Conservation (phyloP, 2,329 filamentous ascomycete species). For the Penicillium thymicola region DNA sequence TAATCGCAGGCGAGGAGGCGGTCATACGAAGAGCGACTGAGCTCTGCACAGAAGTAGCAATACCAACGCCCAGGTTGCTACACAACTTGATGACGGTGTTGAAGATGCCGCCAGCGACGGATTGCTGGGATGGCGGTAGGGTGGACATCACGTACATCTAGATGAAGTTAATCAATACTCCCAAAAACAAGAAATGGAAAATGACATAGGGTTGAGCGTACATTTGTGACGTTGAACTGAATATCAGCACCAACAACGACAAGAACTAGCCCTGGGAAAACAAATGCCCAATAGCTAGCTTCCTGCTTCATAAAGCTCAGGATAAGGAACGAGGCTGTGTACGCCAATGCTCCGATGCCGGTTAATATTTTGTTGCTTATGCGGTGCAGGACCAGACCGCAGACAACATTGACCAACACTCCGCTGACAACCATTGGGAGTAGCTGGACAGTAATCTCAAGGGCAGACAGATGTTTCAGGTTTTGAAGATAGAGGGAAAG, state of each 20-base stretch:
- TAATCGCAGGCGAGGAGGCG: constrained; percentile 17
- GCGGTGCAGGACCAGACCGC: constrained; percentile 59
- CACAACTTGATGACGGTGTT: constrained; percentile 63
- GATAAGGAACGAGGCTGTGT: constrained; percentile 48
- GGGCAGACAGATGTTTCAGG: constrained; percentile 50
- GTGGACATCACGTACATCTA: constrained; percentile 68
- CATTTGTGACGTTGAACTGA: constrained; percentile 67
- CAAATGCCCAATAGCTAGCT: constrained; percentile 62
- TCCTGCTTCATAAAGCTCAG: constrained; percentile 55
- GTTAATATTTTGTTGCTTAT: constrained; percentile 65
- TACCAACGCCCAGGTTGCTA: constrained; percentile 58
- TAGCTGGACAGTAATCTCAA: constrained; percentile 60
- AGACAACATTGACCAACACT: constrained; percentile 61
- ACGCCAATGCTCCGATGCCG: constrained; percentile 48
- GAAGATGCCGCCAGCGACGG: constrained; percentile 65
- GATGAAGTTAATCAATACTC: constrained; percentile 2
- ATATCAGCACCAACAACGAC: constrained; percentile 66
- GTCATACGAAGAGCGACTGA: constrained; percentile 20
- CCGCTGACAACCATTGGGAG: constrained; percentile 65
- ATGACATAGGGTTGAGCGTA: constrained; percentile 34
- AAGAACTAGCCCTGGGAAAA: constrained; percentile 60
- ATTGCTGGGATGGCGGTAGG: constrained; percentile 61
- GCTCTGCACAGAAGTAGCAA: constrained; percentile 49
- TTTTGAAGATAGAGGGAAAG: constrained; percentile 64
- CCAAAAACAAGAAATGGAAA: neutral